Percentiles rank a stretch among this genome's conserved stretches.
Conservation (phyloP, 495 filamentous ascomycete species). For the Xylaria scruposa region DNA sequence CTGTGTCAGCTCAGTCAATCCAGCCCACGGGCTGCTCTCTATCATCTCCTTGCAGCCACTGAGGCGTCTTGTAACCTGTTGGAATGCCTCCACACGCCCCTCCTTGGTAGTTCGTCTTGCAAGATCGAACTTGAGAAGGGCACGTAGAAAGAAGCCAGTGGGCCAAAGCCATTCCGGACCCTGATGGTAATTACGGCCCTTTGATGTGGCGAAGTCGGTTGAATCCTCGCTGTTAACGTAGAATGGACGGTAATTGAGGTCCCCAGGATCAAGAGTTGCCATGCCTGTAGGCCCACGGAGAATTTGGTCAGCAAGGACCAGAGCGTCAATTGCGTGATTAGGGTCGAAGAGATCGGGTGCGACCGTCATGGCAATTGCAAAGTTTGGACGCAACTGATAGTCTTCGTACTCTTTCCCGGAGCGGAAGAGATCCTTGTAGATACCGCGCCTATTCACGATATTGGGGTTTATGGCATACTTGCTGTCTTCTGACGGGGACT, state of each 20-base stretch:
- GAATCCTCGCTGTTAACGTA: slow-evolving; percentile 96
- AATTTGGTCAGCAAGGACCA: slow-evolving; percentile 77
- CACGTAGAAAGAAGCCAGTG: slow-evolving; percentile 90
- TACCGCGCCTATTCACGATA: slow-evolving; percentile 85
- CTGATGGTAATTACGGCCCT: slow-evolving; percentile 97
- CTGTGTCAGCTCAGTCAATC: slow-evolving; percentile 92
- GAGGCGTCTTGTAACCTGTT: slow-evolving; percentile 87
- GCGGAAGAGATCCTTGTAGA: slow-evolving; percentile 96
- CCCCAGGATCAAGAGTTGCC: slow-evolving; percentile 91
- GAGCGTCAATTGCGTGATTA: slow-evolving; percentile 74
- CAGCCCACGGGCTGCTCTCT: slow-evolving; percentile 80
- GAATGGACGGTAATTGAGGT: slow-evolving; percentile 90
- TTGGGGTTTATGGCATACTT: slow-evolving; percentile 80
- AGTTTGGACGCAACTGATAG: slow-evolving; percentile 95
- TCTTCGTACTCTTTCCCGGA: slow-evolving; percentile 96
- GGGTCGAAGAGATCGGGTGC: slow-evolving; percentile 87
- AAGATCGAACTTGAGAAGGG: slow-evolving; percentile 88
- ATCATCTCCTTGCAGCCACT: slow-evolving; percentile 83
- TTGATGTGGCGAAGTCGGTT: slow-evolving; percentile 84
- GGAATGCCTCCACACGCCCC: slow-evolving; percentile 81
- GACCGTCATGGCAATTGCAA: slow-evolving; percentile 93
- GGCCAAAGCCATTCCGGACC: slow-evolving; percentile 99
- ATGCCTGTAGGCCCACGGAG: slow-evolving; percentile 91
- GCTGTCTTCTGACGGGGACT: slow-evolving; percentile 67
- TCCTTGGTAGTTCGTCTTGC: slow-evolving; percentile 65